Evolutionary conservation across 805 yeast genomes (phyloP).

Genomic region (Metschnikowia vanudenii): DNA sequence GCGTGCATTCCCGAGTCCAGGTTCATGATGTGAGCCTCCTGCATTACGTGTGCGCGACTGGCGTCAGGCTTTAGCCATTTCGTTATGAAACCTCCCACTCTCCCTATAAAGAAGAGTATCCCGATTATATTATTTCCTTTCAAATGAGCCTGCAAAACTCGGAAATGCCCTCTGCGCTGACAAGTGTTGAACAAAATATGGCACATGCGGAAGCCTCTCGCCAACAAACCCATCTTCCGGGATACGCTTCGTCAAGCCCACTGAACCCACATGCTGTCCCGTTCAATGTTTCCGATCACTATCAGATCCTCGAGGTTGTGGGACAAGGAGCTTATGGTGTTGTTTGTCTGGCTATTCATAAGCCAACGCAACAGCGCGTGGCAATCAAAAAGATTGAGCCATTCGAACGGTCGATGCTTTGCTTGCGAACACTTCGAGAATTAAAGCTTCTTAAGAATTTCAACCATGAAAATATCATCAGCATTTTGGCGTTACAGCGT

Average conservation of each 20-base stretch:
- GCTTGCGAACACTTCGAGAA: conserved; percentile 85
- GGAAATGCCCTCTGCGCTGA: conserved; percentile 8
- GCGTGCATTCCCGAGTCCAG: background rate
- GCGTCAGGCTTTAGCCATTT: conserved; percentile 6
- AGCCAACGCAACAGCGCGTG: conserved; percentile 83
- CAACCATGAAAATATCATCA: conserved; percentile 89
- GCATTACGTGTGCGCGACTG: conserved; percentile 8
- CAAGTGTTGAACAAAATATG: background rate
- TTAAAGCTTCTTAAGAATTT: conserved; percentile 85
- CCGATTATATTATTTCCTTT: background rate
- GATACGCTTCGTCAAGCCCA: background rate
- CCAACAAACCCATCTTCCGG: background rate
- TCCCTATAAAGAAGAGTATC: conserved; percentile 1
- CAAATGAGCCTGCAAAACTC: conserved; percentile 1
- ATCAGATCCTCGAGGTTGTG: conserved; percentile 77
- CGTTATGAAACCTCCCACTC: conserved; percentile 6
- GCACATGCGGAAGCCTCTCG: background rate
- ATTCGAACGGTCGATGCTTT: conserved; percentile 83
- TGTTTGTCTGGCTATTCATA: conserved; percentile 85
- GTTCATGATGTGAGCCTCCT: background rate
- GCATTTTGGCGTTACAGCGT: conserved; percentile 83
- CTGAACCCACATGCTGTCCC: conserved; percentile 27
- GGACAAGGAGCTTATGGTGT: conserved; percentile 98
- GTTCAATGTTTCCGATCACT: conserved; percentile 87
- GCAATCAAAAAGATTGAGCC: conserved; percentile 95